Base-by-base conservation (phyloP, 345 rosid genomes). In the Acer yangbiense region DNA sequence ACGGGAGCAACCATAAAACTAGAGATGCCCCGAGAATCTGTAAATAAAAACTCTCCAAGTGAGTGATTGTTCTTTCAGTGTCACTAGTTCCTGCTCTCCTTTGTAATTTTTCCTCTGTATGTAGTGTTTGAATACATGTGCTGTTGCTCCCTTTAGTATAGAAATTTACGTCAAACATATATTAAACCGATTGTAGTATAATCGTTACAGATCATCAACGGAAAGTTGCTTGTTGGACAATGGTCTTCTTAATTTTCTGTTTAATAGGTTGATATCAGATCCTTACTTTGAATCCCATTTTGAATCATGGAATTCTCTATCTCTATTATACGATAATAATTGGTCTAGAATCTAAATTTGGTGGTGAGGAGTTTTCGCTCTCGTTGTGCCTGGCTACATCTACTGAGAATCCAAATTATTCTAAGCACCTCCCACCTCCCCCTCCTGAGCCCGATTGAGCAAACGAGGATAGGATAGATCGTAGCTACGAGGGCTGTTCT, bases 31-130 rank as follows among this genome's bases (percentile, higher is more conserved):
- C 58, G 75, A 54, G 65, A 55, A 48, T 79, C 75, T 69, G 81
- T 82, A 77, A 77, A 78, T 81, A 83, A 75, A 76, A 44, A 69
- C 62, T 52, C 82, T 73, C 35, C 57, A 50, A 69, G 35, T 32
- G 39, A 86, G 65, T 29, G 17, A 46, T 66, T 73, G 62, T 72
- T 69, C 68, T 44, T 69, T 67, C 60, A 29, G 57, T 27, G 39
- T 20, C 72, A 57, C 64, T 43, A 23, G 76, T 46, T 55, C 63
- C 20, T 50, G 43, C 48, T 41, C 48, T 41, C 44, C 48, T 68
- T 46, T 54, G 17, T 69, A 58, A 58, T 16, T 27, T 66, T 73
- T 68, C 2, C 32, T 5, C 17, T 50, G 23, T 35, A 23, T n/a
- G 64, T 60, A 29, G 32, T 72, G 10, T 20, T 21, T 25, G 71